Evolutionary conservation across 2,329 filamentous ascomycete species (phyloP).

Genomic region (Triangularia verruculosa): DNA sequence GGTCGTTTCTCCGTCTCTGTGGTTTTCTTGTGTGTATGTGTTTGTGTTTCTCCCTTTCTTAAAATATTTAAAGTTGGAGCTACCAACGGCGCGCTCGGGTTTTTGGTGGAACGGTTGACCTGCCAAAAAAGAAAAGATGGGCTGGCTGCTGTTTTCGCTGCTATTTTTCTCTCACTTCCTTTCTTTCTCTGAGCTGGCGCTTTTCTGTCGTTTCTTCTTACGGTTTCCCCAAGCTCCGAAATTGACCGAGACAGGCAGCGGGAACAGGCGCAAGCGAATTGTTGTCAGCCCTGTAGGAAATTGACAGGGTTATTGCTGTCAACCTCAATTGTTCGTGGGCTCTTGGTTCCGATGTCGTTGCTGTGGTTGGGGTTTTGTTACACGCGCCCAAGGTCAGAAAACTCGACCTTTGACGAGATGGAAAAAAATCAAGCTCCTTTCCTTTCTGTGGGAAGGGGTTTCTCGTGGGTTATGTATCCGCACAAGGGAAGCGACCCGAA

Average conservation of each 20-base stretch:
- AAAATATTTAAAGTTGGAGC: constrained; percentile 9
- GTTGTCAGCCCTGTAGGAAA: constrained; percentile 4
- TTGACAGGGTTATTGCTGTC: constrained; percentile 1
- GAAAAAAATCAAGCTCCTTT: constrained; percentile 9
- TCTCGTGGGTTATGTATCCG: constrained; percentile 26
- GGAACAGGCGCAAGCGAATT: constrained; percentile 1
- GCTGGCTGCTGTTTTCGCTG: constrained; percentile 1
- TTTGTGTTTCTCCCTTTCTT: background rate
- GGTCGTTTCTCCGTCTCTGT: constrained; percentile 1
- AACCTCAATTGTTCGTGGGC: background rate
- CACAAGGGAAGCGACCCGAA: constrained; percentile 13
- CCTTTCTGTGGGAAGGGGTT: constrained; percentile 3
- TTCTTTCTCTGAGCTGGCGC: background rate
- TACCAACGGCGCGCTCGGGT: constrained; percentile 2
- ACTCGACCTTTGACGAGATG: constrained; percentile 22
- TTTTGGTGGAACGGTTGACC: background rate
- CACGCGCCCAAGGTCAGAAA: constrained; percentile 1
- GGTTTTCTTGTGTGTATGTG: background rate
- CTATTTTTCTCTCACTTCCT: constrained; percentile 4
- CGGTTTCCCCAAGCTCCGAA: constrained; percentile 14
- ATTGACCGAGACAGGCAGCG: constrained; percentile 19
- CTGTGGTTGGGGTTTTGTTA: constrained; percentile 1
- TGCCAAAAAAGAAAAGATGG: constrained; percentile 7
- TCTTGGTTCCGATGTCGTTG: background rate
- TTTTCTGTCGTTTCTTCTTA: constrained; percentile 21